Percentiles rank a stretch among this genome's conserved stretches.
These are phyloP conservation scores for Butyriboletus loyo DNA, from an alignment of 768 basidiomycete species.

Conservation along the genomic window DNA sequence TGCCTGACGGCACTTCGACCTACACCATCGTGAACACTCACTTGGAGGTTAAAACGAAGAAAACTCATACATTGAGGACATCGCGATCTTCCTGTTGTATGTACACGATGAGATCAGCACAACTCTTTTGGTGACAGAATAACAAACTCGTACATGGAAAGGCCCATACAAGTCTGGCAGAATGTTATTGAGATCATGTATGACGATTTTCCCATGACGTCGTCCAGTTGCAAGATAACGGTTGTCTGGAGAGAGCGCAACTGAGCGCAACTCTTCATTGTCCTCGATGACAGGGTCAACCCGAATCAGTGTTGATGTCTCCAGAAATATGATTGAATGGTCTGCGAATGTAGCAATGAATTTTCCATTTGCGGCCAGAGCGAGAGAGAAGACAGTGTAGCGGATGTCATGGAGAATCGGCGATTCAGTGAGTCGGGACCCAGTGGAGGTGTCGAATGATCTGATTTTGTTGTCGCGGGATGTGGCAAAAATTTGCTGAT, in stretches of 20 bases:
- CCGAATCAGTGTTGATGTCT: background rate
- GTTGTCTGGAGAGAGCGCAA: background rate
- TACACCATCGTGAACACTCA: no score
- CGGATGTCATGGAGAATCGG: background rate
- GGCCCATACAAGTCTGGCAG: background rate
- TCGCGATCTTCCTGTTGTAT: no score
- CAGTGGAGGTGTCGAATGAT: background rate
- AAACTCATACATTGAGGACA: no score
- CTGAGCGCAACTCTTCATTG: accelerated
- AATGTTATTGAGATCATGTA: background rate
- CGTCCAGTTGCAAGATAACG: background rate
- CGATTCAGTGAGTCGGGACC: background rate
- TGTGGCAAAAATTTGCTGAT: background rate
- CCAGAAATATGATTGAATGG: background rate
- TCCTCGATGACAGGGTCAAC: background rate
- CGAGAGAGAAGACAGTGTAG: background rate
- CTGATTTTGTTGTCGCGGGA: background rate
- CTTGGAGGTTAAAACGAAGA: no score
- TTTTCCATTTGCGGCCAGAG: background rate
- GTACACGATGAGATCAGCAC: no score
- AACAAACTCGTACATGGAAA: no score
- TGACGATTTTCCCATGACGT: background rate
- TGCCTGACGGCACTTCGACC: no score
- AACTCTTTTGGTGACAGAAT: no score
- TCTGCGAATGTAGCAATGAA: background rate